phyloP scores from a whole-genome alignment of 2,329 filamentous ascomycete genomes.

The Leptographium flavum region DNA sequence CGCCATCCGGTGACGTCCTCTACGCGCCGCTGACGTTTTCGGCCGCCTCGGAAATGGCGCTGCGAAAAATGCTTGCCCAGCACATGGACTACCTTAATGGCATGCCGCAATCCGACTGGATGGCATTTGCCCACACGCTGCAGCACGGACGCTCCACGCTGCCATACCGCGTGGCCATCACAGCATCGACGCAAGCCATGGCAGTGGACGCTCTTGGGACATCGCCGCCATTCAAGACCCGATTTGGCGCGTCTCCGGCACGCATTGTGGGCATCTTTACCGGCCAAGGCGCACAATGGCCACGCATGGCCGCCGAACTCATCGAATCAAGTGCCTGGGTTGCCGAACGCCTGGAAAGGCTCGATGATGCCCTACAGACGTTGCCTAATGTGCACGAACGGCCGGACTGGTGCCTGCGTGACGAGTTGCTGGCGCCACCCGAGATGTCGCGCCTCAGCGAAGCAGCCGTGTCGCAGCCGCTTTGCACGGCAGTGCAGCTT shows the following conservation, averaged over 20 bases:
- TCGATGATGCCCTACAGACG: not conserved
- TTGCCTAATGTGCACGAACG: not conserved
- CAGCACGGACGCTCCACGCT: too few relatives aligned
- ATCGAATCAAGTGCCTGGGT: not conserved
- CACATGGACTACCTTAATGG: not conserved
- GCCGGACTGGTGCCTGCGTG: not conserved
- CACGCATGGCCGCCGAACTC: not conserved
- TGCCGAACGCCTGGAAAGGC: not conserved
- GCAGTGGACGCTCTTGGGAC: too few relatives aligned
- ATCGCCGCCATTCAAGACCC: not conserved
- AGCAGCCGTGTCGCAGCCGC: constrained; percentile 14
- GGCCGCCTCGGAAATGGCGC: not conserved
- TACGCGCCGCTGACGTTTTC: not conserved
- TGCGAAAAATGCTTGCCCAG: not conserved
- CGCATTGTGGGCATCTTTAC: constrained; percentile 9
- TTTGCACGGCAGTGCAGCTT: constrained; percentile 17
- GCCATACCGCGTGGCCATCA: not conserved
- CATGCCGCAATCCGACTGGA: not conserved
- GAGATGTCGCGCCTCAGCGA: constrained; percentile 13
- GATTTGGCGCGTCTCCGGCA: not conserved
- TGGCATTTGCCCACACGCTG: too few relatives aligned
- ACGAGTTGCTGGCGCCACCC: not conserved
- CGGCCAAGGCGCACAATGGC: constrained; percentile 15
- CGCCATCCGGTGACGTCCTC: too few relatives aligned
- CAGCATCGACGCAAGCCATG: not conserved